Conservation (phyloP, 2,329 filamentous ascomycete species). For the Claviceps citrina region DNA sequence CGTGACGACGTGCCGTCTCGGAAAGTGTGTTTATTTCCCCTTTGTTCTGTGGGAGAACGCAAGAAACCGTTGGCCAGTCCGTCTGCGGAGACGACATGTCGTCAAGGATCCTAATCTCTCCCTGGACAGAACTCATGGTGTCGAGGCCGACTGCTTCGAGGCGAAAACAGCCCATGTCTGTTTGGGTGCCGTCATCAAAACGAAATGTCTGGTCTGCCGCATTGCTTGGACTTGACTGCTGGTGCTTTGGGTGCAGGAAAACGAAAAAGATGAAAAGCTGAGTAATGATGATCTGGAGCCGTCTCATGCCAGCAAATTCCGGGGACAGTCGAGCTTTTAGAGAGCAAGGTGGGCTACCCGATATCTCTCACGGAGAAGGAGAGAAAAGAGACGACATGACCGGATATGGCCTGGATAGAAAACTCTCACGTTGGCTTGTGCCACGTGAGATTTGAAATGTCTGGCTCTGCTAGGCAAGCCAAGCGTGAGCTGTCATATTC, state of each 20-base stretch:
- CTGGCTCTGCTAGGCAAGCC: too few relatives aligned
- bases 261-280: neutral
- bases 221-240: neutral
- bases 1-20: neutral
- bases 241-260: neutral
- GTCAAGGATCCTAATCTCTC: too few relatives aligned
- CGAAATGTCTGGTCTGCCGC: too few relatives aligned
- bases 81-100: too few relatives aligned
- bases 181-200: neutral
- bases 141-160: neutral
- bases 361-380: neutral
- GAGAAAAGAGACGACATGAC: neutral
- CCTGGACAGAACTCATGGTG: too few relatives aligned
- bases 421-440: neutral
- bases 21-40: too few relatives aligned
- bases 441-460: neutral
- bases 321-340: neutral
- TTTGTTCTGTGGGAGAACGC: too few relatives aligned
- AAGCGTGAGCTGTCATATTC: conserved; percentile 1
- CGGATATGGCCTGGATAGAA: neutral
- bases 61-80: too few relatives aligned
- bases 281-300: neutral
- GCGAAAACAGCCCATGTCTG: neutral
- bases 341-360: neutral
- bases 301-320: neutral